Percentiles rank a stretch among this genome's conserved stretches.
These are phyloP conservation scores for Gynostemma pentaphyllum DNA, from an alignment of 306 rosid species.

Conservation along the genomic window DNA sequence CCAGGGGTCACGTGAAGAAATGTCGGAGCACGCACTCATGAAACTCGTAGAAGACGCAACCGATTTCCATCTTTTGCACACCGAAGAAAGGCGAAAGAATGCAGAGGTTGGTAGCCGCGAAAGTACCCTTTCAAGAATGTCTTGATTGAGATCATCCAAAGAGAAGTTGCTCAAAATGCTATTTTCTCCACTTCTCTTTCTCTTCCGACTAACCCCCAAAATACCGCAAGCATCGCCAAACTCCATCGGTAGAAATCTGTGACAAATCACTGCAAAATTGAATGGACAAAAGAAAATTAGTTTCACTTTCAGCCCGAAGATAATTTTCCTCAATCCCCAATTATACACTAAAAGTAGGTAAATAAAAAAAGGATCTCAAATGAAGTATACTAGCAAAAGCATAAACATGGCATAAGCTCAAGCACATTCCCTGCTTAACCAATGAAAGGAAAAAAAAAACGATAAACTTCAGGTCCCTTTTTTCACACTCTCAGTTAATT, in stretches of 20 bases:
- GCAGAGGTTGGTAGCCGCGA: constrained; percentile 82
- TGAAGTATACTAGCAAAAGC: not conserved
- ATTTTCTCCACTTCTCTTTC: constrained; percentile 37
- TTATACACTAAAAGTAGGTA: not conserved
- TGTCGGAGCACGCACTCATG: constrained; percentile 65
- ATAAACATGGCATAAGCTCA: too few relatives aligned
- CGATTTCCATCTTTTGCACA: constrained; percentile 92
- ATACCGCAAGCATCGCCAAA: constrained; percentile 12
- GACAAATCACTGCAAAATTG: constrained; percentile 30
- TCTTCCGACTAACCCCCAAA: constrained; percentile 36
- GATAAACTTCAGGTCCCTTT: too few relatives aligned
- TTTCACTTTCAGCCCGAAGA: not conserved
- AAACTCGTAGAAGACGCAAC: constrained; percentile 60
- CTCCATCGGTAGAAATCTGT: constrained; percentile 35
- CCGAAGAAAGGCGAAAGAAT: constrained; percentile 69
- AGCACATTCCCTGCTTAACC: too few relatives aligned
- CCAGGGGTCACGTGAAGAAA: constrained; percentile 79
- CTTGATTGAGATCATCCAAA: constrained; percentile 76
- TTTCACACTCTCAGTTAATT: not conserved
- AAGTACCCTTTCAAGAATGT: constrained; percentile 72
- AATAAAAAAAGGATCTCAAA: not conserved
- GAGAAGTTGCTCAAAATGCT: constrained; percentile 22
- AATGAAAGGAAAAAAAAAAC: too few relatives aligned
- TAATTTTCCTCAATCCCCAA: not conserved
- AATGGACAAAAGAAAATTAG: not conserved